Percentiles rank a stretch among this genome's conserved stretches.
Evolutionary conservation across 2,329 filamentous ascomycete species (phyloP).

Genomic region (Lachnellula occidentalis): DNA sequence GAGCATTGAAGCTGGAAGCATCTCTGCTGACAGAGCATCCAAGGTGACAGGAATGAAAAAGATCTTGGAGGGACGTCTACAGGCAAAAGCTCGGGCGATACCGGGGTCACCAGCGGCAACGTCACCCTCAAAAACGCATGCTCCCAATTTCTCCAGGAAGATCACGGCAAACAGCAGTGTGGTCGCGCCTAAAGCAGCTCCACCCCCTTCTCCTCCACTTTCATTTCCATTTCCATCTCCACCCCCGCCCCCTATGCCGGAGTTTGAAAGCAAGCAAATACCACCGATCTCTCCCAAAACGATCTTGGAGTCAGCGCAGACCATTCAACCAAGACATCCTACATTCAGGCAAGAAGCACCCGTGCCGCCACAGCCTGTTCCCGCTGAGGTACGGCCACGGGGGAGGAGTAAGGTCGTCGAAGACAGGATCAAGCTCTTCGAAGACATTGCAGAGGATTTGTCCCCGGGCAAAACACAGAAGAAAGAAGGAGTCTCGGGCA

Average conservation of each 20-base stretch:
- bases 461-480: not conserved
- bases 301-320: not conserved
- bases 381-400: not conserved
- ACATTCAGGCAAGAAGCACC: not conserved
- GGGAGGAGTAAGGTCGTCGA: slow-evolving; percentile 17
- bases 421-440: slow-evolving; percentile 26
- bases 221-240: not conserved
- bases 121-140: not conserved
- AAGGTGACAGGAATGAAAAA: slow-evolving; percentile 24
- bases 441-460: slow-evolving; percentile 4
- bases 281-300: slow-evolving; percentile 1
- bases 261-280: not conserved
- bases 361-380: not conserved
- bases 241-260: not conserved
- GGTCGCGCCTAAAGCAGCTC: not conserved
- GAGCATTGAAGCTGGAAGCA: not conserved
- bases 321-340: not conserved
- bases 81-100: not conserved
- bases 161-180: not conserved
- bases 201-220: not conserved
- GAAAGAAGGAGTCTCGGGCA: slow-evolving; percentile 12
- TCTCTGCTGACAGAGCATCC: not conserved
- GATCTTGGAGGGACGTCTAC: slow-evolving; percentile 17
- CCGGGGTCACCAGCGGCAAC: not conserved
- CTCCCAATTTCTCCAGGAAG: not conserved